Percentiles rank a stretch among this genome's conserved stretches.
Conservation (phyloP, 768 basidiomycete species). For the Mycena leptocephala region DNA sequence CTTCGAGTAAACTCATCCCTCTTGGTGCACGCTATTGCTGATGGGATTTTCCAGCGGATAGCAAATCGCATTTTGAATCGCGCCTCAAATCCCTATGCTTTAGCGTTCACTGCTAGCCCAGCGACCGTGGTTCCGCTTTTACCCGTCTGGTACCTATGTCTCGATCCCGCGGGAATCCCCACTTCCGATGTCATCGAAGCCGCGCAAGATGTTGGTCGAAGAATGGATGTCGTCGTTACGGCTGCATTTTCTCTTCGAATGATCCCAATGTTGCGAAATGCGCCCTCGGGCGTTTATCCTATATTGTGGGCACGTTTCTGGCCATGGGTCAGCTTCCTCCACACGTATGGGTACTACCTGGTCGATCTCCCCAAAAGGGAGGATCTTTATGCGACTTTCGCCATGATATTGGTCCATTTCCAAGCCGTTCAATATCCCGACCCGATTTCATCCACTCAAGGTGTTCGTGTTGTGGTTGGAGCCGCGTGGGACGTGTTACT, state of each 20-base stretch:
- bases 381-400: too few species aligned
- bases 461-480: background rate
- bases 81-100: too few species aligned
- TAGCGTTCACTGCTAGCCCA: background rate
- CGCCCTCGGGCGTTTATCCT: background rate
- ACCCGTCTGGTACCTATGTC: background rate
- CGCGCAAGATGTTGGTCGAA: background rate
- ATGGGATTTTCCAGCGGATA: too few species aligned
- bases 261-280: background rate
- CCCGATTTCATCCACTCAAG: background rate
- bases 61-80: too few species aligned
- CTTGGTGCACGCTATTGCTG: background rate
- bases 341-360: background rate
- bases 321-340: background rate
- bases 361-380: too few species aligned
- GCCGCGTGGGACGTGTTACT: background rate
- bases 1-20: background rate
- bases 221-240: background rate
- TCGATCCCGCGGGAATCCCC: background rate
- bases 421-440: too few species aligned
- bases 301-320: background rate
- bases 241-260: background rate
- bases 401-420: too few species aligned
- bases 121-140: background rate
- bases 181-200: background rate